phyloP scores from a whole-genome alignment of 2,329 filamentous ascomycete species.

The Sporothrix pallida region DNA sequence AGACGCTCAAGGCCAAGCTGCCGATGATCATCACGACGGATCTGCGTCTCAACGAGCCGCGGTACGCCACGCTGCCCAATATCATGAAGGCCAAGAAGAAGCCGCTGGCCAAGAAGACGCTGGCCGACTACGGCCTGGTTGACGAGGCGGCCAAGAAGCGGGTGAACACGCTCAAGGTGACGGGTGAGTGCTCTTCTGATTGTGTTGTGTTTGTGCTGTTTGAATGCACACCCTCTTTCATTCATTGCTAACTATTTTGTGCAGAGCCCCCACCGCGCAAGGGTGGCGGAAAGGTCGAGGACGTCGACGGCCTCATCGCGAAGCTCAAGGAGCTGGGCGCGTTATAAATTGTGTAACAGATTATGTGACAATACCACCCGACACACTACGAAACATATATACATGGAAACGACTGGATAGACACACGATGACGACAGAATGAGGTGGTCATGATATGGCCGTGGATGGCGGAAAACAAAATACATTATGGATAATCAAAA shows the following conservation, averaged over 20 bases:
- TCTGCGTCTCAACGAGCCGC: slow-evolving; percentile 89
- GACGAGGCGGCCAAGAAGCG: slow-evolving; percentile 73
- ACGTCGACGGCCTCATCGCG: slow-evolving; percentile 90
- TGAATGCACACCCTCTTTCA: too few species aligned
- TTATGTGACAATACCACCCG: neutral
- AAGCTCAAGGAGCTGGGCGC: slow-evolving; percentile 97
- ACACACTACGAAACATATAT: neutral
- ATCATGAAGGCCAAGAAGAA: slow-evolving; percentile 99
- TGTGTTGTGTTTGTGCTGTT: too few species aligned
- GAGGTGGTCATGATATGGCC: neutral
- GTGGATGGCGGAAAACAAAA: neutral
- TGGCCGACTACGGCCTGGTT: slow-evolving; percentile 81
- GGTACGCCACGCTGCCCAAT: slow-evolving; percentile 94
- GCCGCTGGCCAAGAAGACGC: slow-evolving; percentile 88
- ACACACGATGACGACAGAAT: neutral
- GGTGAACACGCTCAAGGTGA: slow-evolving; percentile 89
- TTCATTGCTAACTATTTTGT: slow-evolving; percentile 36
- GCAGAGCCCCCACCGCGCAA: slow-evolving; percentile 83
- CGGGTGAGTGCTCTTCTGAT: slow-evolving; percentile 59
- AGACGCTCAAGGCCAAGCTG: slow-evolving; percentile 83
- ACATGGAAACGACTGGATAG: neutral
- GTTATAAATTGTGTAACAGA: slow-evolving; percentile 57
- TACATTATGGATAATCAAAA: slow-evolving; percentile 6
- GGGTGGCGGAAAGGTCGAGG: slow-evolving; percentile 95
- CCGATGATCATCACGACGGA: slow-evolving; percentile 96